Conservation (phyloP, 2,329 filamentous ascomycete species). For the Colletotrichum ledebouriae region DNA sequence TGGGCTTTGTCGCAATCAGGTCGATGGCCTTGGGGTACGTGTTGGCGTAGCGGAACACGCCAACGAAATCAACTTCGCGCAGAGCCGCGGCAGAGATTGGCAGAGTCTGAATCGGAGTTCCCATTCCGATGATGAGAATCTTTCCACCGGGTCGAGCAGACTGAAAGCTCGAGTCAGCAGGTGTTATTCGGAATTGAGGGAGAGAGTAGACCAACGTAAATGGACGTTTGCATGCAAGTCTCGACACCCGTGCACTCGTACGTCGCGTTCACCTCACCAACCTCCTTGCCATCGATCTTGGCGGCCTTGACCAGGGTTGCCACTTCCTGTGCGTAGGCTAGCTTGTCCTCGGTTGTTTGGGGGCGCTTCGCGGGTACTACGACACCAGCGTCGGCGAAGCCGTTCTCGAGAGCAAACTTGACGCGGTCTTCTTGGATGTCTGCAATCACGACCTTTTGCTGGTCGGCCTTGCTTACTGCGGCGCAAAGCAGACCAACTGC, state of each 20-base stretch:
- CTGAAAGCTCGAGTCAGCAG: conserved; percentile 48
- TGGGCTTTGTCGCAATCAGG: conserved; percentile 62
- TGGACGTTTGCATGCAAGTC: conserved; percentile 79
- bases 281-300: conserved; percentile 56
- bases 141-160: conserved; percentile 76
- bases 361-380: conserved; percentile 64
- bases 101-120: conserved; percentile 76
- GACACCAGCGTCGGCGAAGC: conserved; percentile 67
- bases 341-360: conserved; percentile 65
- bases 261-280: conserved; percentile 75
- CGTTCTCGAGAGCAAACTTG: conserved; percentile 67
- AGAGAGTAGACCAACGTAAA: conserved; percentile 66
- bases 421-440: conserved; percentile 70
- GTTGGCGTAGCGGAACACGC: conserved; percentile 81
- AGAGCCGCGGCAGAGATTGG: conserved; percentile 77
- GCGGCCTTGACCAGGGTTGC: conserved; percentile 59
- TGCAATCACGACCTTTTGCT: conserved; percentile 65
- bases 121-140: conserved; percentile 80
- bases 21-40: conserved; percentile 73
- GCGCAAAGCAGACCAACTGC: conserved; percentile 72
- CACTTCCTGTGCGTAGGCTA: conserved; percentile 64
- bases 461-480: conserved; percentile 66
- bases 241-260: conserved; percentile 87
- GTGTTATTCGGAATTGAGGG: neutral
- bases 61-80: conserved; percentile 78